Percentiles rank a stretch among this genome's conserved stretches.
phyloP scores from a whole-genome alignment of 1,284 basidiomycete genomes.

The Spongiforma sp. region DNA sequence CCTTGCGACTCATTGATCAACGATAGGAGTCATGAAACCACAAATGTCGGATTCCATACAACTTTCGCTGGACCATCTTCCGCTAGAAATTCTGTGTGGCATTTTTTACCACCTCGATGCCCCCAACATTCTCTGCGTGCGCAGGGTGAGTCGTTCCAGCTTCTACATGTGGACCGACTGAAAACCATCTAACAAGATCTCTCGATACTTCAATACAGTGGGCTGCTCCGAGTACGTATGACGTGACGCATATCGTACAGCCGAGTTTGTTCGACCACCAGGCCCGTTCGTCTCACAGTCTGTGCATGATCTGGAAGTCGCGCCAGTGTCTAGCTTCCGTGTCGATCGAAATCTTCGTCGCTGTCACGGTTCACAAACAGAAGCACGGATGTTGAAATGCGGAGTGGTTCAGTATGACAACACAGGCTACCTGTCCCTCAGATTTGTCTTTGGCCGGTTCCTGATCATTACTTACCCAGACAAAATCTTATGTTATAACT shows the following conservation, averaged over 20 bases:
- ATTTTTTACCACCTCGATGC: slow-evolving; percentile 18
- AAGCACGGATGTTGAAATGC: not conserved
- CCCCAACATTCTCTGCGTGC: slow-evolving; percentile 17
- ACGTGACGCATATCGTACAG: slow-evolving; percentile 18
- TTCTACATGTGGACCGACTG: too few species aligned
- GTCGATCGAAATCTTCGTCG: slow-evolving; percentile 7
- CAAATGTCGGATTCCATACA: not conserved
- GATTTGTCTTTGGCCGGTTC: slow-evolving; percentile 23
- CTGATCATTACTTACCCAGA: slow-evolving; percentile 18
- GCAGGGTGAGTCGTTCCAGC: slow-evolving; percentile 15
- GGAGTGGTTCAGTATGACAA: slow-evolving; percentile 16
- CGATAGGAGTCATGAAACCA: too few species aligned
- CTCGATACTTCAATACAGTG: slow-evolving; percentile 14
- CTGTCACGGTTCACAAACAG: not conserved
- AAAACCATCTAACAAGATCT: too few species aligned
- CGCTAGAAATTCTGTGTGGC: slow-evolving; percentile 13
- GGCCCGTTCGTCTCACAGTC: slow-evolving; percentile 25
- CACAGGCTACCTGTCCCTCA: slow-evolving; percentile 7
- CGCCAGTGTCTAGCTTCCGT: slow-evolving; percentile 15
- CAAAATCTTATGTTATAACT: slow-evolving; percentile 24
- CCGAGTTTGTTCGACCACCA: slow-evolving; percentile 22
- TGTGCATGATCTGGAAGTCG: slow-evolving; percentile 15
- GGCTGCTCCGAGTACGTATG: slow-evolving; percentile 17
- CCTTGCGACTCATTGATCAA: too few species aligned
- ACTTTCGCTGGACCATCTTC: slow-evolving; percentile 13